A percentile compares a stretch with the other conserved stretches of the same genome.
Conservation (phyloP, 495 filamentous ascomycete genomes). For the Rusavskia elegans region DNA sequence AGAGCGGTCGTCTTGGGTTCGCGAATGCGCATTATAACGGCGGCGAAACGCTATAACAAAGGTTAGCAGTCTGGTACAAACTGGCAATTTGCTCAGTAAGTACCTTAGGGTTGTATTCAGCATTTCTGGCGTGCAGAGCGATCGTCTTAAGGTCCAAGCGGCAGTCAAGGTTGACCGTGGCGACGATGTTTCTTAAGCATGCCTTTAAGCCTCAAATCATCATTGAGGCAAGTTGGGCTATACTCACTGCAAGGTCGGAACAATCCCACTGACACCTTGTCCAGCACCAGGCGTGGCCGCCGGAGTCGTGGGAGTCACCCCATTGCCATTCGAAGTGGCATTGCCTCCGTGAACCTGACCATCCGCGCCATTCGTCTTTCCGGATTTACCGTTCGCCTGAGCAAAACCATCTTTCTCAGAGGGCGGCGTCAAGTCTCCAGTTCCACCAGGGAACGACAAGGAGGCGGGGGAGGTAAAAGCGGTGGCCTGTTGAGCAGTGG, state of each 20-base stretch:
- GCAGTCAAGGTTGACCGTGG: constrained; percentile 97
- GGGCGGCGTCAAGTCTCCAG: constrained; percentile 65
- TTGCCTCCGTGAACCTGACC: constrained; percentile 41
- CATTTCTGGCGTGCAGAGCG: constrained; percentile 93
- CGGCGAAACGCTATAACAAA: constrained; percentile 79
- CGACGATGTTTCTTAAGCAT: constrained; percentile 92
- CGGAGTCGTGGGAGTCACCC: constrained; percentile 89
- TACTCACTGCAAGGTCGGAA: constrained; percentile 97
- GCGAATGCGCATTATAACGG: constrained; percentile 99
- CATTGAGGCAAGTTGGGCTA: constrained; percentile 33
- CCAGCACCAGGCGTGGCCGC: constrained; percentile 81
- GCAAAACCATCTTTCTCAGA: constrained; percentile 43
- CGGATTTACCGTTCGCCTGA: constrained; percentile 21
- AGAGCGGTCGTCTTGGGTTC: constrained; percentile 96
- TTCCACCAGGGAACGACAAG: constrained; percentile 76
- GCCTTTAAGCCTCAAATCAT: constrained; percentile 45
- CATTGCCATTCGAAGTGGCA: constrained; percentile 49
- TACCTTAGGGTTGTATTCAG: constrained; percentile 97
- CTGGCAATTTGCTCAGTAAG: constrained; percentile 22
- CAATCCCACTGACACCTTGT: constrained; percentile 73
- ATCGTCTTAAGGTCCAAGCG: constrained; percentile 98
- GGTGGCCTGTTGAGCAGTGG: constrained; percentile 76
- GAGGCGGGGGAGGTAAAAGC: constrained; percentile 81
- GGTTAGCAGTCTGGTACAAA: constrained; percentile 29
- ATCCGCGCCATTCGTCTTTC: constrained; percentile 33